These are phyloP conservation scores for Collybiopsis confluens DNA, from an alignment of 768 basidiomycete species.

Conservation along the genomic window DNA sequence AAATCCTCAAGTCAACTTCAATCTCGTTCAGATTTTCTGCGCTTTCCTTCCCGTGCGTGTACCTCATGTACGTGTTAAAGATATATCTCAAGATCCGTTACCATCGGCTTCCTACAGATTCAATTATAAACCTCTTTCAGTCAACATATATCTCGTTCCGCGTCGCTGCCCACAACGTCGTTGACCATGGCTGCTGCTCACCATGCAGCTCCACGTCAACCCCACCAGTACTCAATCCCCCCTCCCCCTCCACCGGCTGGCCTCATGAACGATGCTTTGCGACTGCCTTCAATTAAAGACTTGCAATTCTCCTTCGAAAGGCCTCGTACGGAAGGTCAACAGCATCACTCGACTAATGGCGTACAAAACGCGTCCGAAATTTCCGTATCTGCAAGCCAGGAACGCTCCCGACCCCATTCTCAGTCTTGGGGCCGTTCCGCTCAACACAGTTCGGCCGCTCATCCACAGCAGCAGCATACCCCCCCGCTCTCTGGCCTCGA, in stretches of 20 bases:
- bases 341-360: slow-evolving; percentile 7
- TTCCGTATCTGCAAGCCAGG: slow-evolving; percentile 23
- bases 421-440: slow-evolving; percentile 28
- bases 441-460: slow-evolving; percentile 15
- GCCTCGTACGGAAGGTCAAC: slow-evolving; percentile 25
- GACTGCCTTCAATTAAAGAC: slow-evolving; percentile 70
- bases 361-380: slow-evolving; percentile 27
- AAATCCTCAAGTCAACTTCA: slow-evolving; percentile 1
- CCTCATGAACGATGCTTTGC: slow-evolving; percentile 35
- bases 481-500: slow-evolving; percentile 45
- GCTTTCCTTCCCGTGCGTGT: slow-evolving; percentile 11
- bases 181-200: slow-evolving; percentile 48
- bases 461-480: slow-evolving; percentile 43
- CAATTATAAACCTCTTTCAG: slow-evolving; percentile 33
- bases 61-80: slow-evolving; percentile 4
- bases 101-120: slow-evolving; percentile 56
- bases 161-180: slow-evolving; percentile 10
- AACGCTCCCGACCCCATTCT: slow-evolving; percentile 29
- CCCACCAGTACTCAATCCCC: slow-evolving; percentile 30
- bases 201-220: slow-evolving; percentile 35
- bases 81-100: slow-evolving; percentile 44
- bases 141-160: slow-evolving; percentile 22
- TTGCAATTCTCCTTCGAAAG: slow-evolving; percentile 55
- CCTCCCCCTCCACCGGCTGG: slow-evolving; percentile 28
- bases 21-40: slow-evolving; percentile 16